These are phyloP conservation scores for Penicillium daleae DNA, from an alignment of 495 filamentous ascomycete species.

Conservation along the genomic window DNA sequence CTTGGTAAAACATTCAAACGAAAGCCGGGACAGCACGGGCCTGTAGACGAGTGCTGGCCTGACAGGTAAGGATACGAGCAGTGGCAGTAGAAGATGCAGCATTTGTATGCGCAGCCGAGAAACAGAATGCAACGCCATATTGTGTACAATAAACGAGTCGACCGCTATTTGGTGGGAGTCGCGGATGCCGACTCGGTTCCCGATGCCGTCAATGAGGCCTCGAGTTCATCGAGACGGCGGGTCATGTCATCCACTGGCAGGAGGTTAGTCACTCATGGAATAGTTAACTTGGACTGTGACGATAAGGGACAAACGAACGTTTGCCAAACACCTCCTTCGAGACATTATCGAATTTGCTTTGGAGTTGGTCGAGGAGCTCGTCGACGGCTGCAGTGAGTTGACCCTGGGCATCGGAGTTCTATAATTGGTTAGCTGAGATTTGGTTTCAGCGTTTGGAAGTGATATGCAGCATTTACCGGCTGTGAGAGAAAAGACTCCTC, in stretches of 20 bases:
- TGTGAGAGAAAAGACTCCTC: conserved; percentile 31
- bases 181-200: conserved; percentile 22
- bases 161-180: conserved; percentile 28
- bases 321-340: conserved; percentile 87
- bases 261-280: no score
- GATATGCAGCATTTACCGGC: conserved; percentile 19
- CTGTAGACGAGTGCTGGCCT: not conserved
- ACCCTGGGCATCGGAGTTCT: conserved; percentile 56
- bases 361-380: conserved; percentile 80
- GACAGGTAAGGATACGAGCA: not conserved
- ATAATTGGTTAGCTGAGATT: conserved; percentile 11
- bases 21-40: not conserved
- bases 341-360: conserved; percentile 79
- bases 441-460: conserved; percentile 4
- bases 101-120: not conserved
- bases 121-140: conserved; percentile 3
- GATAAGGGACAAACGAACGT: conserved; percentile 57
- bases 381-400: conserved; percentile 76
- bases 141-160: not conserved
- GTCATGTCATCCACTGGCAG: conserved; percentile 92
- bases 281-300: not conserved
- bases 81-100: not conserved
- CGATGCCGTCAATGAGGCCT: conserved; percentile 57
- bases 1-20: conserved; percentile 20
- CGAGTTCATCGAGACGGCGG: conserved; percentile 82